phyloP scores from a whole-genome alignment of 2,329 filamentous ascomycete genomes.

The Phaeoacremonium minimum region DNA sequence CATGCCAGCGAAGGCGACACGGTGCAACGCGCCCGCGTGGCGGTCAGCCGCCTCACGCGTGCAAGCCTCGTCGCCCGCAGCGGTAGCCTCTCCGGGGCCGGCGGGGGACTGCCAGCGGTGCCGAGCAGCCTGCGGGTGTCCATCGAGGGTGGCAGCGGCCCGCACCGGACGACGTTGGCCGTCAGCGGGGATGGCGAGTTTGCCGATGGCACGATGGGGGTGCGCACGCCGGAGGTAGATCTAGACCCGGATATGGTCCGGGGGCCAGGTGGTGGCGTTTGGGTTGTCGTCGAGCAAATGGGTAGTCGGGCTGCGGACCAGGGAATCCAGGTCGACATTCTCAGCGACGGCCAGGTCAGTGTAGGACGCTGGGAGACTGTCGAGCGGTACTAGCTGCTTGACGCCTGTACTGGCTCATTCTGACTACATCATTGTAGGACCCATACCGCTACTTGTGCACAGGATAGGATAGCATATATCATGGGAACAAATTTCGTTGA shows the following conservation, averaged over 20 bases:
- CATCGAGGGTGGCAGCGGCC: slow-evolving; percentile 68
- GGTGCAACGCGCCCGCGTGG: slow-evolving; percentile 32
- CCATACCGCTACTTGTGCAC: no score
- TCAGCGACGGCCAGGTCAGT: slow-evolving; percentile 25
- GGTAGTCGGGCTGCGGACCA: slow-evolving; percentile 46
- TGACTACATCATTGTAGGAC: no score
- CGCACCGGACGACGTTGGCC: slow-evolving; percentile 60
- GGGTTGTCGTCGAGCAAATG: slow-evolving; percentile 79
- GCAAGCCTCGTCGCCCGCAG: slow-evolving; percentile 48
- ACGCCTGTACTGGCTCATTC: no score
- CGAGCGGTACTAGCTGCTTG: no score
- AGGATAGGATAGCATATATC: no score
- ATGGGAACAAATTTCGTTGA: no score
- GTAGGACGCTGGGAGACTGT: slow-evolving; percentile 31
- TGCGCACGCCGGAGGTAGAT: slow-evolving; percentile 72
- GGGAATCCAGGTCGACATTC: slow-evolving; percentile 35
- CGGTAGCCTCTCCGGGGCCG: slow-evolving; percentile 1
- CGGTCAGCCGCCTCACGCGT: slow-evolving; percentile 49
- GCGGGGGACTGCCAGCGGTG: background rate
- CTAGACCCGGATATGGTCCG: slow-evolving; percentile 58
- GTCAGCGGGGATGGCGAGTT: slow-evolving; percentile 71
- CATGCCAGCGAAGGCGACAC: slow-evolving; percentile 30
- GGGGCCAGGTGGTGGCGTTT: slow-evolving; percentile 50
- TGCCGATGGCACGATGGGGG: slow-evolving; percentile 59
- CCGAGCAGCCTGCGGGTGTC: slow-evolving; percentile 56